Percentiles rank a stretch among this genome's conserved stretches.
Conservation (phyloP, 2,329 filamentous ascomycete genomes). For the Dryadomyces sulphureus region DNA sequence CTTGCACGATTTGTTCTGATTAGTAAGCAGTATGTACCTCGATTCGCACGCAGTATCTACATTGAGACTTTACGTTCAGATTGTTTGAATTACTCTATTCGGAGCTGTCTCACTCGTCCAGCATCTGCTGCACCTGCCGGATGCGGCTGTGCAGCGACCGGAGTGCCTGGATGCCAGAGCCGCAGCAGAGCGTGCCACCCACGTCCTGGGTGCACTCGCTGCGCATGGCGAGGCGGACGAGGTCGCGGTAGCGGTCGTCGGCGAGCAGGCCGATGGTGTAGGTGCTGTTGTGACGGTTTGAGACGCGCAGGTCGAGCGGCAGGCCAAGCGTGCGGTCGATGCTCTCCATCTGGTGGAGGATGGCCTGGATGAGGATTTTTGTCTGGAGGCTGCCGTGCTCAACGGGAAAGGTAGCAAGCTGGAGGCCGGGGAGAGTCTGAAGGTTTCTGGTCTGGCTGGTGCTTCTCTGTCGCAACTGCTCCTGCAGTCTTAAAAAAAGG, state of each 20-base stretch:
- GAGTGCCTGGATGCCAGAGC: constrained; percentile 13
- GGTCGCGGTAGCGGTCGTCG: not conserved
- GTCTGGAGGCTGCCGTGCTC: not conserved
- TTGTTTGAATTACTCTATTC: too few species aligned
- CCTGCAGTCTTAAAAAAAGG: not conserved
- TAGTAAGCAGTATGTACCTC: too few species aligned
- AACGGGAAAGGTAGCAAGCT: not conserved
- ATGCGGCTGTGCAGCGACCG: constrained; percentile 42
- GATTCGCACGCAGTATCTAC: too few species aligned
- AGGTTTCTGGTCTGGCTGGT: not conserved
- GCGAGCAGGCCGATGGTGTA: not conserved
- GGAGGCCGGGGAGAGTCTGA: not conserved
- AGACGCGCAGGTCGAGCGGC: not conserved
- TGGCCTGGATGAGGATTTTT: not conserved
- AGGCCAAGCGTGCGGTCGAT: not conserved
- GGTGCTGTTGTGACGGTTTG: not conserved
- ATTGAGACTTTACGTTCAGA: too few species aligned
- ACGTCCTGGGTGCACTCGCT: not conserved
- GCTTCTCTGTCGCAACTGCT: not conserved
- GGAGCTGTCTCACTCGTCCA: not conserved
- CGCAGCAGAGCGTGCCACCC: not conserved
- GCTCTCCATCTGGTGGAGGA: not conserved
- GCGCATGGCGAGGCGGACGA: not conserved
- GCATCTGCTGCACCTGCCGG: constrained; percentile 30
- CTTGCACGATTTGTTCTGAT: too few species aligned